A percentile compares a stretch with the other conserved stretches of the same genome.
Conservation (phyloP, 2,329 filamentous ascomycete genomes). For the Sclerotinia borealis region DNA sequence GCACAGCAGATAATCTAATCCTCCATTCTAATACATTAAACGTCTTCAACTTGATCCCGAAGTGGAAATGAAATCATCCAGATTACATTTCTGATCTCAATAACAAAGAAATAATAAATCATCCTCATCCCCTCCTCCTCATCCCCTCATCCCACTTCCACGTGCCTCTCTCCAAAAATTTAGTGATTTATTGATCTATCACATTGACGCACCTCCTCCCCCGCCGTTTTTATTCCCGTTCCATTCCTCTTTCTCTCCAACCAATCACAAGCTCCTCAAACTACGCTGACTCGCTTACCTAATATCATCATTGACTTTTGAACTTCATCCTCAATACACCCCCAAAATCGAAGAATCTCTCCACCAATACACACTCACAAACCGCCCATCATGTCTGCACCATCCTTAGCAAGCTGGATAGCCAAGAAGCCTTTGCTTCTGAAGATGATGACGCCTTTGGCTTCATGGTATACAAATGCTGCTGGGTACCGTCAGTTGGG, state of each 20-base stretch:
- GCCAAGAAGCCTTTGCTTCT: slow-evolving; percentile 80
- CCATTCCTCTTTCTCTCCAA: not conserved
- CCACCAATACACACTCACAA: not conserved
- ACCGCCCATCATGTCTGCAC: slow-evolving; percentile 30
- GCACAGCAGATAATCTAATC: not conserved
- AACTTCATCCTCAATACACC: slow-evolving; percentile 13
- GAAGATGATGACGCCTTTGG: slow-evolving; percentile 71
- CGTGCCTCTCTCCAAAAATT: not conserved
- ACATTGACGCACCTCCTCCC: not conserved
- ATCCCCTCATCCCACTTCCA: not conserved
- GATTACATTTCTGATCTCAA: not conserved
- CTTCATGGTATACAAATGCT: slow-evolving; percentile 83
- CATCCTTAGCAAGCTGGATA: slow-evolving; percentile 67
- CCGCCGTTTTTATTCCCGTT: slow-evolving; percentile 2
- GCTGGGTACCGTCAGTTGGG: slow-evolving; percentile 91
- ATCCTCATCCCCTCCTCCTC: too few relatives aligned
- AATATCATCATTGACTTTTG: slow-evolving; percentile 10
- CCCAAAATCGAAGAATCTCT: slow-evolving; percentile 6
- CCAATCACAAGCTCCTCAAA: not conserved
- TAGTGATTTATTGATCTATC: not conserved
- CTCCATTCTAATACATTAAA: not conserved
- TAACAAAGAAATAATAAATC: slow-evolving; percentile 3
- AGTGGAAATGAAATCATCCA: not conserved
- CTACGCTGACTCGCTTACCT: slow-evolving; percentile 5
- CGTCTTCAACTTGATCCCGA: not conserved